Conservation (phyloP, 1,139 yeast genomes). For the Yamadazyma diddensiae region DNA sequence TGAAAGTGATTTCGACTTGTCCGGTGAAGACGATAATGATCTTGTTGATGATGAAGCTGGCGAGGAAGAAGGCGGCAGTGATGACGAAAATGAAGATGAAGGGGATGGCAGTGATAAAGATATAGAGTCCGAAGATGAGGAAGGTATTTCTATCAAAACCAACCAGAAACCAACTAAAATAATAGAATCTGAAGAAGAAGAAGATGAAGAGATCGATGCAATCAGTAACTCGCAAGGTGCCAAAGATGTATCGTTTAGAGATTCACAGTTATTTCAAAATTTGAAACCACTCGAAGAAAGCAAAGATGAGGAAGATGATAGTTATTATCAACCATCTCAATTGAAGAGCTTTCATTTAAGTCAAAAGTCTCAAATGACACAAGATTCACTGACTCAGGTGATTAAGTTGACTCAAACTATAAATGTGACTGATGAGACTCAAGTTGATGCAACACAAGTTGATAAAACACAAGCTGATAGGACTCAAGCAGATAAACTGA, state of each 20-base stretch:
- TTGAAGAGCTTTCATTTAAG: constrained; percentile 4
- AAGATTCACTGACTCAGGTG: not conserved
- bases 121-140: constrained; percentile 17
- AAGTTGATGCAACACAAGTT: constrained; percentile 1
- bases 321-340: constrained; percentile 6
- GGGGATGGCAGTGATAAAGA: constrained; percentile 5
- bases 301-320: constrained; percentile 1
- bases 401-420: not conserved
- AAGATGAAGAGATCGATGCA: constrained; percentile 10
- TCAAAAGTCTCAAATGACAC: not conserved
- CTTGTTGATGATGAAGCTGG: constrained; percentile 8
- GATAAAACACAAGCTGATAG: constrained; percentile 7
- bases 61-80: constrained; percentile 12
- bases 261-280: constrained; percentile 27
- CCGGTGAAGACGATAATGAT: constrained; percentile 14
- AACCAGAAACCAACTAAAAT: constrained; percentile 10
- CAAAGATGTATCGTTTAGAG: constrained; percentile 4
- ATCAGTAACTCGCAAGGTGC: not conserved
- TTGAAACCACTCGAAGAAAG: constrained; percentile 20
- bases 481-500: constrained; percentile 6
- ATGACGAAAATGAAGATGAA: constrained; percentile 16
- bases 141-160: constrained; percentile 15
- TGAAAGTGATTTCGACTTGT: constrained; percentile 13
- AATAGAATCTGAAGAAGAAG: constrained; percentile 16
- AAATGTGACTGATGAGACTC: not conserved